Base-by-base conservation (phyloP, 148 eudicot species). In the Amaranthus hypochondriacus region DNA sequence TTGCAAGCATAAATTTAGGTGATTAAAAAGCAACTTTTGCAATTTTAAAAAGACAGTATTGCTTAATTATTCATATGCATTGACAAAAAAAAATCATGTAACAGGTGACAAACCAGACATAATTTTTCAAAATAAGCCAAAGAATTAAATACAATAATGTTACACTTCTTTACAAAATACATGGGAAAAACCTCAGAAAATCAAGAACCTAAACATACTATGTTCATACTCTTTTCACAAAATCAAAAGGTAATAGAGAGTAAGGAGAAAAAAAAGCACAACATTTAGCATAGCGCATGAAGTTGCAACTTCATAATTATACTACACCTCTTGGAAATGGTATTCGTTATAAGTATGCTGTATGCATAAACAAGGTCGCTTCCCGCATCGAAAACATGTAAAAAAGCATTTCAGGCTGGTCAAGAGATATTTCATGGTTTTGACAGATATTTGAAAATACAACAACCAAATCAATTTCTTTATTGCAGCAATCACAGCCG, bases 1-100 rank as follows among this genome's bases (percentile, higher is more conserved):
- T 73, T n/a, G 21, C 4, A 72, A 55, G 58, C 9, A 53, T 59
- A 69, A 47, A 68, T 13, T 69, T 8, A 48, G 70, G 56, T 47
- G n/a, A n/a, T 13, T 12, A 66, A 79, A 53, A 21, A 18, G 77
- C 47, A 43, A 39, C 58, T 11, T 62, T 4, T 9, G 14, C 4
- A 73, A 46, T 44, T 56, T 11, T 1, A 44, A 3, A 9, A n/a
- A 46, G 39, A 51, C 61, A 70, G 54, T 54, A 6, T 46, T 43
- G 57, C 56, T 15, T n/a, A 18, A 39, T 3, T 18, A 28, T 18
- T 63, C 42, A 62, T 61, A 54, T 11, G 3, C 21, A 4, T 5
- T 13, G 50, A 5, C 62, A 50, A 7, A 42, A 13, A 13, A 11
- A 48, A n/a, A 55, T 53, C 43, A 60, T 5, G 53, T 15, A 59